These are phyloP conservation scores for Dryadomyces quercivorus DNA, from an alignment of 2,329 filamentous ascomycete genomes.

Conservation along the genomic window DNA sequence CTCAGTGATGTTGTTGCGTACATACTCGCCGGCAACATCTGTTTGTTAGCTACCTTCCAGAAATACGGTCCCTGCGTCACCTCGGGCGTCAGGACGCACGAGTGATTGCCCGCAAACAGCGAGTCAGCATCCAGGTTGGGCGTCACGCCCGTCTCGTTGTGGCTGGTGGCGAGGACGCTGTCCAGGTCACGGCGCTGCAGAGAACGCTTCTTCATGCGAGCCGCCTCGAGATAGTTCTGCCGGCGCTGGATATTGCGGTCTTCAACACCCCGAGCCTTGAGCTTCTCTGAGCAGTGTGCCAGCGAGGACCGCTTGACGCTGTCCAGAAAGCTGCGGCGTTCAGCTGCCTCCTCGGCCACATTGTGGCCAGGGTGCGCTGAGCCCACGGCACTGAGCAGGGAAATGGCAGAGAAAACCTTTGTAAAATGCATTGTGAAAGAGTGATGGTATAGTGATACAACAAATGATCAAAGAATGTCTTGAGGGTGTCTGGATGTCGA, in stretches of 20 bases:
- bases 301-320: conserved; percentile 20
- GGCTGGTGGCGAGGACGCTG: conserved; percentile 11
- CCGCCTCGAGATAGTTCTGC: conserved; percentile 4
- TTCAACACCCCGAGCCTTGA: conserved; percentile 26
- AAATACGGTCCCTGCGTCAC: conserved; percentile 42
- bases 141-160: conserved; percentile 22
- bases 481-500: too few relatives aligned
- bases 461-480: too few relatives aligned
- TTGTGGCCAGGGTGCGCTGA: conserved; percentile 29
- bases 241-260: conserved; percentile 24
- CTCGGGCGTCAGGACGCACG: conserved; percentile 39
- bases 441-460: too few relatives aligned
- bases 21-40: conserved; percentile 35
- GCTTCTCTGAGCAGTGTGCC: conserved; percentile 24
- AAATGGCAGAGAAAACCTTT: too few relatives aligned
- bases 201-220: conserved; percentile 2
- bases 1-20: conserved; percentile 35
- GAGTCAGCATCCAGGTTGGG: conserved; percentile 19
- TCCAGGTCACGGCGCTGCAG: conserved; percentile 1
- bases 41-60: neutral
- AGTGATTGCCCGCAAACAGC: conserved; percentile 29
- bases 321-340: conserved; percentile 25
- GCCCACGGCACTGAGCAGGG: too few relatives aligned
- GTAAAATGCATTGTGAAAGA: too few relatives aligned
- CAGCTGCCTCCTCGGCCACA: conserved; percentile 25